These are phyloP conservation scores for Colletotrichum nymphaeae DNA, from an alignment of 2,329 filamentous ascomycete species.

Conservation along the genomic window DNA sequence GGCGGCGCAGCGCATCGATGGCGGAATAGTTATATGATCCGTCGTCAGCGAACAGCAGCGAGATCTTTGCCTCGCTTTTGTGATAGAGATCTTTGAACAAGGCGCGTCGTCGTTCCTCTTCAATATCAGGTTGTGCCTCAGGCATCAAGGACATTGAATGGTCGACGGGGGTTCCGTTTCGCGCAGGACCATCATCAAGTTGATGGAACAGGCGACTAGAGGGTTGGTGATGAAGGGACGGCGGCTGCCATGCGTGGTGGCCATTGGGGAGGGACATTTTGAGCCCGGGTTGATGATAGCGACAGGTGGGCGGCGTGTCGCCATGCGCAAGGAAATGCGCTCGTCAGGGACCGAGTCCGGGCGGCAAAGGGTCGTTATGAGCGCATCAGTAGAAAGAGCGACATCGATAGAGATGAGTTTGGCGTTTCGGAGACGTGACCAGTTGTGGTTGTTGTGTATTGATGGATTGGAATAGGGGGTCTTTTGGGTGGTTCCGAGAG, in stretches of 20 bases:
- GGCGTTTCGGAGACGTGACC: slow-evolving; percentile 50
- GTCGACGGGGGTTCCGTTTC: slow-evolving; percentile 64
- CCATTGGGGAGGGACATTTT: slow-evolving; percentile 76
- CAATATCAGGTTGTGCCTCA: slow-evolving; percentile 69
- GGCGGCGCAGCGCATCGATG: slow-evolving; percentile 64
- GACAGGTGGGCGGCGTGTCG: slow-evolving; percentile 60
- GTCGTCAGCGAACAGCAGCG: slow-evolving; percentile 75
- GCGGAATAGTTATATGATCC: slow-evolving; percentile 63
- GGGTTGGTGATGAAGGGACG: slow-evolving; percentile 61
- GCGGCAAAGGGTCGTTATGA: slow-evolving; percentile 59
- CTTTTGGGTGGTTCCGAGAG: slow-evolving; percentile 65
- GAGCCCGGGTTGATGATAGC: slow-evolving; percentile 61
- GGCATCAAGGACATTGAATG: slow-evolving; percentile 63
- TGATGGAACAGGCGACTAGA: slow-evolving; percentile 64
- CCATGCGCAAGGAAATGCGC: slow-evolving; percentile 66
- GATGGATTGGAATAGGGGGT: slow-evolving; percentile 62
- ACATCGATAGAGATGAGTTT: slow-evolving; percentile 64
- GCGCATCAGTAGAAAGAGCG: slow-evolving; percentile 61
- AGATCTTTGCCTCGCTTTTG: slow-evolving; percentile 81
- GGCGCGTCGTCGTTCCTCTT: slow-evolving; percentile 78
- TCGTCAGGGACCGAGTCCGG: slow-evolving; percentile 62
- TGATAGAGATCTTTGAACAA: slow-evolving; percentile 83
- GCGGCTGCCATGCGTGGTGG: slow-evolving; percentile 73
- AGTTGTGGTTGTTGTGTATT: slow-evolving; percentile 57
- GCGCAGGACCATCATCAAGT: slow-evolving; percentile 69